Percentiles rank a stretch among this genome's conserved stretches.
Conservation (phyloP, 2,329 filamentous ascomycete species). For the Orbilia ellipsospora region DNA sequence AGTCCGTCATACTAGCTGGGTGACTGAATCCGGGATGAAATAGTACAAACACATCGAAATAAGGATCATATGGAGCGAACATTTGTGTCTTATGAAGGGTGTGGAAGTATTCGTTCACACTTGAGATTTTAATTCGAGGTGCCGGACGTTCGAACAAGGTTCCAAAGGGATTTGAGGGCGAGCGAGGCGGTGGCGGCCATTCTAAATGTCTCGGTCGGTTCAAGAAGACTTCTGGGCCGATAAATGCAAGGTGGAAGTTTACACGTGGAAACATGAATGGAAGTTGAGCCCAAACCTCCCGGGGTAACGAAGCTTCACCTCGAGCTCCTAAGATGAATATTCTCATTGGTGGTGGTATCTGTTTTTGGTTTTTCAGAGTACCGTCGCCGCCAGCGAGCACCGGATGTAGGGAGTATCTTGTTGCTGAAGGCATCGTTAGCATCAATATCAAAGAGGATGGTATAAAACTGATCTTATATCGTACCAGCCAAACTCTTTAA, state of each 20-base stretch:
- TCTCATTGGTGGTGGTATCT: constrained; percentile 84
- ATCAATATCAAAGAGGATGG: neutral
- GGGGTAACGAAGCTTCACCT: constrained; percentile 94
- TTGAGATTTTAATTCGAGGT: constrained; percentile 93
- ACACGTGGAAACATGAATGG: constrained; percentile 93
- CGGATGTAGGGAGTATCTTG: constrained; percentile 93
- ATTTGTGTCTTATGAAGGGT: constrained; percentile 90
- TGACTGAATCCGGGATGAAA: constrained; percentile 98
- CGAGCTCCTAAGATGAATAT: constrained; percentile 94
- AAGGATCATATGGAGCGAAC: constrained; percentile 95
- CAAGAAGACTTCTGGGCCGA: constrained; percentile 94
- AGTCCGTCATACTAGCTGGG: constrained; percentile 91
- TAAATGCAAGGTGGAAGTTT: constrained; percentile 91
- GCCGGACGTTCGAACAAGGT: constrained; percentile 91
- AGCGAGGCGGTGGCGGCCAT: constrained; percentile 88
- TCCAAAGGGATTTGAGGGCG: constrained; percentile 87
- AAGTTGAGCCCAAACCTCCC: constrained; percentile 92
- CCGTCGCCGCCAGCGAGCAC: constrained; percentile 72
- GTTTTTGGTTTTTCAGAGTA: constrained; percentile 71
- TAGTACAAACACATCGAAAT: constrained; percentile 96
- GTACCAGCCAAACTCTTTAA: constrained; percentile 91
- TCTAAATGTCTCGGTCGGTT: constrained; percentile 82
- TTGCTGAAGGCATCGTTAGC: constrained; percentile 67
- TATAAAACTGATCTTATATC: constrained; percentile 60
- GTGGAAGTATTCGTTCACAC: constrained; percentile 98